phyloP scores from a whole-genome alignment of 2,329 filamentous ascomycete genomes.

The Thielaviopsis punctulata region DNA sequence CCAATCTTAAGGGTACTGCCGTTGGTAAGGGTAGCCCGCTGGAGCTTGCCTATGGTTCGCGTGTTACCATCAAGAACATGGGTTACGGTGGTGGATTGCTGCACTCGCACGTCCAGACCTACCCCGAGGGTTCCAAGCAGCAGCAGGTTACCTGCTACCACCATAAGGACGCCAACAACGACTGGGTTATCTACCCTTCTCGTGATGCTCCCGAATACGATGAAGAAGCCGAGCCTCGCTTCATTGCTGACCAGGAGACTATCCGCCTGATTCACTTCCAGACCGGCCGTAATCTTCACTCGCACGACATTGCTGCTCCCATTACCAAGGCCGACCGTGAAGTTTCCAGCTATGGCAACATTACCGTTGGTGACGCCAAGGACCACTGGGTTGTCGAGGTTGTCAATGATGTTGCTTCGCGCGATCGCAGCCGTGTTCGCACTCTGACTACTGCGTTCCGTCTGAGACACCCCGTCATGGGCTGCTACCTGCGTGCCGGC shows the following conservation, averaged over 20 bases:
- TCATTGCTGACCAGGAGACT: constrained; percentile 57
- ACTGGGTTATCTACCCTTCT: constrained; percentile 98
- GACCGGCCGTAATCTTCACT: constrained; percentile 94
- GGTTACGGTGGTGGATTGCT: constrained; percentile 92
- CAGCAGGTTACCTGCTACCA: constrained; percentile 99
- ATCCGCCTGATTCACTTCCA: constrained; percentile 86
- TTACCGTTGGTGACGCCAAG: constrained; percentile 89
- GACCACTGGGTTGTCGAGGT: constrained; percentile 95
- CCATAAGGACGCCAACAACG: constrained; percentile 98
- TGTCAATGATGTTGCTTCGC: constrained; percentile 72
- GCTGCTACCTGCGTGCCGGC: constrained; percentile 86
- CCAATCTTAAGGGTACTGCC: constrained; percentile 82
- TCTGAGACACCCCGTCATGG: constrained; percentile 61
- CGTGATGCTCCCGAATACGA: constrained; percentile 59
- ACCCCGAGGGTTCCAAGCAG: constrained; percentile 79
- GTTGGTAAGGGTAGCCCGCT: constrained; percentile 90
- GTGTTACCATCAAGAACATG: constrained; percentile 96
- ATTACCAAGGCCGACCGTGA: constrained; percentile 80
- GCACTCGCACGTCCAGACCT: constrained; percentile 92
- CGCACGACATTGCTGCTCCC: constrained; percentile 76
- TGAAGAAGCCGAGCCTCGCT: constrained; percentile 52
- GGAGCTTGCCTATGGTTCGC: constrained; percentile 77
- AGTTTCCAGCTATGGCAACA: constrained; percentile 90
- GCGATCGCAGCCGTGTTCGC: constrained; percentile 67
- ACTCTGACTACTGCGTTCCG: constrained; percentile 91